These are phyloP conservation scores for Phaeomoniella chlamydospora DNA, from an alignment of 2,329 filamentous ascomycete genomes.

Conservation along the genomic window DNA sequence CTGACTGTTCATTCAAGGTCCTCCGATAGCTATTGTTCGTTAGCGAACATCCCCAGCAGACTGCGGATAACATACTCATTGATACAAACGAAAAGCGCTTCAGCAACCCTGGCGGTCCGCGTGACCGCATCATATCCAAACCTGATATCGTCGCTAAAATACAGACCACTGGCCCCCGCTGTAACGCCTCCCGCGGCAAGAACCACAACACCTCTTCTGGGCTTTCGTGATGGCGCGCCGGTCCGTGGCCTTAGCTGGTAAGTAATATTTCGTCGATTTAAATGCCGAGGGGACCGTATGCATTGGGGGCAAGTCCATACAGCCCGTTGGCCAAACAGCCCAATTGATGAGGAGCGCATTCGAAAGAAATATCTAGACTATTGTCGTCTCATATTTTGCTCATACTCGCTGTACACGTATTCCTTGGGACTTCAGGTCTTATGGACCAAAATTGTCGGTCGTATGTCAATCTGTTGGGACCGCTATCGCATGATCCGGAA, in stretches of 20 bases:
- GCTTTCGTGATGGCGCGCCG: neutral
- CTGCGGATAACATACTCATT: slow-evolving; percentile 51
- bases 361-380: too few relatives aligned
- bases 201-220: neutral
- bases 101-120: slow-evolving; percentile 64
- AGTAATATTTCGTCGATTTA: neutral
- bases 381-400: too few relatives aligned
- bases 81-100: slow-evolving; percentile 64
- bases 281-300: neutral
- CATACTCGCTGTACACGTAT: too few relatives aligned
- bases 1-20: slow-evolving; percentile 55
- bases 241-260: neutral
- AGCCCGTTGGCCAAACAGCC: neutral
- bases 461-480: too few relatives aligned
- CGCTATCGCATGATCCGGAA: too few relatives aligned
- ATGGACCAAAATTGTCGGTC: too few relatives aligned
- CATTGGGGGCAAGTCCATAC: neutral
- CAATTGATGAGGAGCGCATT: neutral
- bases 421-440: too few relatives aligned
- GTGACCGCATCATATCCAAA: slow-evolving; percentile 61
- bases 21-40: slow-evolving; percentile 57
- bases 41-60: slow-evolving; percentile 3
- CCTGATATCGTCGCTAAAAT: slow-evolving; percentile 53
- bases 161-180: slow-evolving; percentile 25
- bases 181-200: slow-evolving; percentile 17